Base-by-base conservation (phyloP, 1,139 yeast genomes). In the Yamadazyma songkhlaensis region DNA sequence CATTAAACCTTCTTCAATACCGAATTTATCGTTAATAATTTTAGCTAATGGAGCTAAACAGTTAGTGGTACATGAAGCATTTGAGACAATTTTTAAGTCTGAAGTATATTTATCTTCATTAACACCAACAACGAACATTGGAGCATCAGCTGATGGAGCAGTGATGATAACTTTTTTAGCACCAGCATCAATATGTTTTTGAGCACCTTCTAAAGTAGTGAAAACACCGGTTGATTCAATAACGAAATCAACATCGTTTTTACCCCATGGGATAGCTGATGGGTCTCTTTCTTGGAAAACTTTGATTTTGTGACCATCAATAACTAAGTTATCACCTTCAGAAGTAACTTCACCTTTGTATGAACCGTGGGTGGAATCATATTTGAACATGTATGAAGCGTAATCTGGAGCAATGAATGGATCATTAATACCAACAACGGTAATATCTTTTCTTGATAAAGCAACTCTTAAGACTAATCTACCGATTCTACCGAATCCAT, bases 51-150 rank as follows among this genome's bases (percentile, higher is more conserved):
- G 94, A 58, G 94, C 94, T 64, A 84, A 74, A 76, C 94, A 82
- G 81, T 84, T 84, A 64, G 94, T 84, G 72, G 94, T 84, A 79
- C 94, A 85, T 44, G 94, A 84, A 56, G 94, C 94, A 67, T 84
- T 84, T 56, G 94, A 84, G 54, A 84, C 74, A 55, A 84, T 84
- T 61, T 71, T 69, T 67, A 79, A 68, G 68, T 81, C 86, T 48
- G 82, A 61, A 55, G 80, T 78, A 79, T 84, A 84, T 59, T 77
- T 71, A 51, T 80, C 82, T 53, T 75, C 79, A 68, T 84, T 84
- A 63, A 84, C 94, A 73, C 94, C 94, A 52, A 77, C 76, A 55
- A 84, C 94, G 62, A 81, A 85, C 92, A 84, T 84, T 64, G 94
- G 94, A 55, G 94, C 94, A 57, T 84, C 92, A 49, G 81, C 70